Evolutionary conservation across 805 yeast genomes (phyloP).

Genomic region (Saturnispora serradocipensis): DNA sequence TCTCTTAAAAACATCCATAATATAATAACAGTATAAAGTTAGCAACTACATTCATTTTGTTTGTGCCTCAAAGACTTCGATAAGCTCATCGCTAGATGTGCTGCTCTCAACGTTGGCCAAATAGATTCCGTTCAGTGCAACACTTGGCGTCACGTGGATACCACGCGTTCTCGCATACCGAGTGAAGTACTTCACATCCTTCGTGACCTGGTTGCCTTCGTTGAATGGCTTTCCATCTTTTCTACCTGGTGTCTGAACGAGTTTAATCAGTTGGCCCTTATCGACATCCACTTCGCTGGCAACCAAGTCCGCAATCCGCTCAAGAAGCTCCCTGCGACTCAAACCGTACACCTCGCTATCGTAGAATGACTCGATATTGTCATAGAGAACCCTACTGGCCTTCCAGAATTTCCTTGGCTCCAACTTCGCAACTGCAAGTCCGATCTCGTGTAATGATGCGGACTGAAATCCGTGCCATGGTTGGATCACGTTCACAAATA

Average conservation of each 20-base stretch:
- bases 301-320: slow-evolving; percentile 42
- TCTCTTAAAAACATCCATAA: background rate
- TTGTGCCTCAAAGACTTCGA: slow-evolving; percentile 29
- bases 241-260: slow-evolving; percentile 13
- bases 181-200: slow-evolving; percentile 66
- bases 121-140: slow-evolving; percentile 58
- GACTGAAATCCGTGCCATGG: slow-evolving; percentile 81
- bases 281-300: background rate
- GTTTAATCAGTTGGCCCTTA: slow-evolving; percentile 26
- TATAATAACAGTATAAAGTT: background rate
- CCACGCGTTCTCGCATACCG: slow-evolving; percentile 67
- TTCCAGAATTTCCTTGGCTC: slow-evolving; percentile 48
- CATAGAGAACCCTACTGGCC: slow-evolving; percentile 47
- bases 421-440: slow-evolving; percentile 56
- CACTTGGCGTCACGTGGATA: slow-evolving; percentile 80
- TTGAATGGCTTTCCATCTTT: slow-evolving; percentile 33
- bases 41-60: background rate
- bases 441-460: slow-evolving; percentile 57
- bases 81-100: slow-evolving; percentile 38
- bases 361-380: slow-evolving; percentile 43
- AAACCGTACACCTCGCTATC: slow-evolving; percentile 51
- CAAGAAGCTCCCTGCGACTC: slow-evolving; percentile 48
- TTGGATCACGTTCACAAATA: slow-evolving; percentile 68
- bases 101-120: slow-evolving; percentile 54
- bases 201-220: slow-evolving; percentile 47